Conservation (phyloP, 1,139 yeast genomes). For the Magnusiomyces magnusii region DNA sequence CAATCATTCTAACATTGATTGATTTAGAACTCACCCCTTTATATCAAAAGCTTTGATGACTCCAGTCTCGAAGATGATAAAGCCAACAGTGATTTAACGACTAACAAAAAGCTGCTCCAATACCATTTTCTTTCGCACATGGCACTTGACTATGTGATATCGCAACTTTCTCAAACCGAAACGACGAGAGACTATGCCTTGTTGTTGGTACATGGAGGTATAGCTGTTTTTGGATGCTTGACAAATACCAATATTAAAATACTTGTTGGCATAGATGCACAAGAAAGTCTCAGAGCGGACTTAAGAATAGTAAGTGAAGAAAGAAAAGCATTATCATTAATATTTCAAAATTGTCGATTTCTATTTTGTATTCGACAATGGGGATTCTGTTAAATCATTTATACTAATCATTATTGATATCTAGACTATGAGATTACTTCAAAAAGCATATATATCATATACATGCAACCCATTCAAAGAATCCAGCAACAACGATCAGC, state of each 20-base stretch:
- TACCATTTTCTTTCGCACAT: constrained; percentile 38
- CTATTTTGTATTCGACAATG: too few relatives aligned
- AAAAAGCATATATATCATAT: constrained; percentile 32
- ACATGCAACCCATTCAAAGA: constrained; percentile 37
- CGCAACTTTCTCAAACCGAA: constrained; percentile 25
- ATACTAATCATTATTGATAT: neutral
- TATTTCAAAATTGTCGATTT: neutral
- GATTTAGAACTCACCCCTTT: constrained; percentile 28
- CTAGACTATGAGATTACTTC: constrained; percentile 31
- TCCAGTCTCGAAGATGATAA: constrained; percentile 1
- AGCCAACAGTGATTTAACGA: constrained; percentile 13
- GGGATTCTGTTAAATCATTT: too few relatives aligned
- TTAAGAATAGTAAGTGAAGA: constrained; percentile 22
- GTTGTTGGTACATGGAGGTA: constrained; percentile 37
- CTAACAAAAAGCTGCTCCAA: constrained; percentile 22
- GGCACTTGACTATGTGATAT: constrained; percentile 36
- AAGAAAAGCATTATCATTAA: neutral
- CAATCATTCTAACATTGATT: neutral
- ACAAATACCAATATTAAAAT: constrained; percentile 37
- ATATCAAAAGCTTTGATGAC: constrained; percentile 22
- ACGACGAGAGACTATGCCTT: constrained; percentile 30
- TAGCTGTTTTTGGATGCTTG: constrained; percentile 37
- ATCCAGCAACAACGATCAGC: constrained; percentile 19
- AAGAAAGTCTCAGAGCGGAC: constrained; percentile 26
- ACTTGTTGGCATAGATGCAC: constrained; percentile 34